Evolutionary conservation across 345 rosid genomes (phyloP), one percentile per base, ranked within the genome.

Genomic region (Turnera subulata): DNA sequence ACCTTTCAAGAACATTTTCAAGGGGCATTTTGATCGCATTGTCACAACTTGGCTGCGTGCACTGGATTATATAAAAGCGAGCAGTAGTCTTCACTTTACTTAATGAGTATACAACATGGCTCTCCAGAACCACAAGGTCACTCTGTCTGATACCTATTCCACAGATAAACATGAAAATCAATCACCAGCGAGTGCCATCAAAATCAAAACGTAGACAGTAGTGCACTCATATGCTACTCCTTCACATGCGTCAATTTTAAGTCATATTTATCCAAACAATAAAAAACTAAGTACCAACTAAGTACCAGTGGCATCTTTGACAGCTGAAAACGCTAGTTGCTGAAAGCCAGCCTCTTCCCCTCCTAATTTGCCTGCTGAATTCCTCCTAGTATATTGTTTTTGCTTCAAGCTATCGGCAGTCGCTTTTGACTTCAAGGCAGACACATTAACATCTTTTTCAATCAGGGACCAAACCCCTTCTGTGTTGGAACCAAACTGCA

Each of bases 401-500:
- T 69, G 82, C 66, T 74, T 76, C 33, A 25, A 40, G 51, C 47
- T 45, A 33, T 66, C 62, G 18, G 63, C 53, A 46, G 58, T 46
- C 40, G 53, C 53, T 57, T 70, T 73, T 35, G 74, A 54, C 46
- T 18, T 63, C 55, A 62, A 29, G 46, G 25, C 26, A 39, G 67
- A 50, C 43, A 43, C 64, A 58, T 76, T 63, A 50, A 80, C 33
- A 57, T 71, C 68, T 57, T 74, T 86, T 55, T 86, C 98, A 77
- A 92, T 69, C 61, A 86, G 40, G 1, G 95, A 82, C 93, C 95
- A 86, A 46, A 86, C 79, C 57, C 95, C 95, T 50, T 70, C 61
- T 11, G 90, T 78, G 45, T 80, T 51, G 25, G 62, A 59, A 69
- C 83, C 74, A 50, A 71, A 70, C 45, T 64, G 78, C 70, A 86